Evolutionary conservation across 352 stramenopile genomes (phyloP), one percentile per base, ranked within the genome.

Genomic region (Globisporangium cederbergense): DNA sequence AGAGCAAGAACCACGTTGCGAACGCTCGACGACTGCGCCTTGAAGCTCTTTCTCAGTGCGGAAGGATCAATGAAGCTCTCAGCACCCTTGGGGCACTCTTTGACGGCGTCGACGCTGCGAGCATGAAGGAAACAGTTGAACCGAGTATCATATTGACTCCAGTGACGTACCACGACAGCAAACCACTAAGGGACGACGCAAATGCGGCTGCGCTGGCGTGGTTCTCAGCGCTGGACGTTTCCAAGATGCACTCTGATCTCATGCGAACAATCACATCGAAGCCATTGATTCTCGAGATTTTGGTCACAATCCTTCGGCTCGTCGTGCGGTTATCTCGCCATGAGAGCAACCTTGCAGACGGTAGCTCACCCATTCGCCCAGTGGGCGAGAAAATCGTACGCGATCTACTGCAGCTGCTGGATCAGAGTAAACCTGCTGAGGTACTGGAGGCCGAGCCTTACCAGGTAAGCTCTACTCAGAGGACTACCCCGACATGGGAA

Each of bases 1-100:
- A 86, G 62, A 73, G 87, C 38, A 25, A 25, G 16, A 76, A 77
- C n/a, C 76, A 90, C 28, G 45, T 82, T 3, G 75, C 70, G 18
- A 91, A 91, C 46, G 78, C 81, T 25, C 70, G 60, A 32, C 71
- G 81, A 20, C 53, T 89, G 10, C 81, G 81, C 1, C 32, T 83
- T 2, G 72, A 86, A 22, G 80, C 77, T 16, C 71, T 93, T 8
- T 58, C 74, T 42, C 76, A 80, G 47, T 79, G 76, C 36, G 81
- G 79, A 16, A 75, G 80, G 6, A 80, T 85, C 40, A 67, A 79
- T 8, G 77, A 91, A 64, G 81, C 78, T 3, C 71, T 88, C 13
- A 62, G 66, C 16, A 45, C 75, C 9, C n/a, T 89, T 4, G 65
- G 62, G 4, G 16, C 46, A 2, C 43, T 91, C 9, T 14, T 90